Evolutionary conservation across 495 filamentous ascomycete species (phyloP).

Genomic region (Lophiotrema nucula): DNA sequence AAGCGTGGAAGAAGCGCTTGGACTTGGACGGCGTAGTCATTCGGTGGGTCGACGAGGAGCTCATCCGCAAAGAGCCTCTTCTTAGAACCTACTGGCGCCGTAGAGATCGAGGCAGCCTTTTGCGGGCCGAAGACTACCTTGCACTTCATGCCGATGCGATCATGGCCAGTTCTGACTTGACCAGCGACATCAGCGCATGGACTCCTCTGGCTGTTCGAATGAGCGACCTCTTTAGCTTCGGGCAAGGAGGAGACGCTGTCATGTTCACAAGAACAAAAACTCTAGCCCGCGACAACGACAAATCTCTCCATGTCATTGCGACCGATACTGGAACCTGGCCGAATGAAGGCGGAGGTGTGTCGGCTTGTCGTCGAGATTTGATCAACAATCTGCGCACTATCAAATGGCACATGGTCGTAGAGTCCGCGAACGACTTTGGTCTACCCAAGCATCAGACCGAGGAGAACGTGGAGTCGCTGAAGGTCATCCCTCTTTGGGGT

Average conservation of each 20-base stretch:
- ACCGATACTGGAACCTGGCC: conserved; percentile 67
- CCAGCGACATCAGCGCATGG: conserved; percentile 59
- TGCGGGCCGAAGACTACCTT: conserved; percentile 55
- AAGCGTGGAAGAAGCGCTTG: conserved; percentile 59
- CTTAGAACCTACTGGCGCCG: conserved; percentile 59
- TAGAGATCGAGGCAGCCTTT: conserved; percentile 55
- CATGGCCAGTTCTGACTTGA: conserved; percentile 61
- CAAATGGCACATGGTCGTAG: conserved; percentile 65
- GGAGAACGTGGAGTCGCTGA: conserved; percentile 63
- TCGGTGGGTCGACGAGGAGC: conserved; percentile 62
- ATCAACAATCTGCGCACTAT: conserved; percentile 63
- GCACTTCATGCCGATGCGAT: conserved; percentile 57
- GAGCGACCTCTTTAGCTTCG: conserved; percentile 63
- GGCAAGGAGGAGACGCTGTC: conserved; percentile 59
- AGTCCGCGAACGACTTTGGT: conserved; percentile 65
- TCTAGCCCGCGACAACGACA: conserved; percentile 51
- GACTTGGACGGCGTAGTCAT: conserved; percentile 62
- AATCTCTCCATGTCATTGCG: conserved; percentile 60
- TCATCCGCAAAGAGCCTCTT: conserved; percentile 56
- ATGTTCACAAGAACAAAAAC: conserved; percentile 47
- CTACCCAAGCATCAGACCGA: conserved; percentile 66
- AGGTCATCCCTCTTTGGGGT: conserved; percentile 66
- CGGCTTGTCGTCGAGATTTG: conserved; percentile 66
- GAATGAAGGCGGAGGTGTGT: conserved; percentile 65
- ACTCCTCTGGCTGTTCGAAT: conserved; percentile 61